Conservation (phyloP, 352 stramenopile genomes). For the Pythium angustatum region DNA sequence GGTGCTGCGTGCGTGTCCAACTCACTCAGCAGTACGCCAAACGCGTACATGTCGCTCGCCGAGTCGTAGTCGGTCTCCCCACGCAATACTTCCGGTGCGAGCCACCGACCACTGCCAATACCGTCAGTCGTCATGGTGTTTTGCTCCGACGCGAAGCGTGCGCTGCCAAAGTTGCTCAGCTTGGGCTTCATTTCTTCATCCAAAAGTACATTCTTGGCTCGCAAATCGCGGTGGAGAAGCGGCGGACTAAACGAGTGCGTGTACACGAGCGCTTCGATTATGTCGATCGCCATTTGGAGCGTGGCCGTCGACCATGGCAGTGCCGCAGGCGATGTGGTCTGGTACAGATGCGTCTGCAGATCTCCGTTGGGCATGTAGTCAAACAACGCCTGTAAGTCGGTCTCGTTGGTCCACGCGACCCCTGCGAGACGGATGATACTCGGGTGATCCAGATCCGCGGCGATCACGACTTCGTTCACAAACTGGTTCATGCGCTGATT, state of each 20-base stretch:
- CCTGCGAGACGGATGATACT: constrained; percentile 47
- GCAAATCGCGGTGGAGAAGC: constrained; percentile 63
- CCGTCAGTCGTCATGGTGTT: constrained; percentile 51
- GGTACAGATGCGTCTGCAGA: constrained; percentile 41
- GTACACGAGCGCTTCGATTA: constrained; percentile 67
- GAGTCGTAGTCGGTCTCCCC: constrained; percentile 53
- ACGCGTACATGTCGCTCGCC: constrained; percentile 51
- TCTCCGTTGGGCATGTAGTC: constrained; percentile 69
- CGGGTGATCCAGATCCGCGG: constrained; percentile 49
- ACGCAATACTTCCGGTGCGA: constrained; percentile 53
- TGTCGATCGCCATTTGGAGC: constrained; percentile 52
- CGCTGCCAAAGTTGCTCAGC: constrained; percentile 48
- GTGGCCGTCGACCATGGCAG: constrained; percentile 47
- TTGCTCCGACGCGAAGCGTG: constrained; percentile 38
- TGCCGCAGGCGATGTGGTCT: constrained; percentile 7
- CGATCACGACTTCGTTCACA: constrained; percentile 58
- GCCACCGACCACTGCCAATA: constrained; percentile 52
- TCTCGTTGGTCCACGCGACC: constrained; percentile 52
- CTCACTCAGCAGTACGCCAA: constrained; percentile 58
- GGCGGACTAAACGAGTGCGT: constrained; percentile 63
- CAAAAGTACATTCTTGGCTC: constrained; percentile 61
- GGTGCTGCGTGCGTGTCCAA: constrained; percentile 59
- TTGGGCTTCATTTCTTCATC: constrained; percentile 35
- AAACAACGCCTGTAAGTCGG: constrained; percentile 55
- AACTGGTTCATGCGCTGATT: constrained; percentile 49